Evolutionary conservation across 1,139 yeast species (phyloP).

Genomic region (Sugiyamaella neomexicana): DNA sequence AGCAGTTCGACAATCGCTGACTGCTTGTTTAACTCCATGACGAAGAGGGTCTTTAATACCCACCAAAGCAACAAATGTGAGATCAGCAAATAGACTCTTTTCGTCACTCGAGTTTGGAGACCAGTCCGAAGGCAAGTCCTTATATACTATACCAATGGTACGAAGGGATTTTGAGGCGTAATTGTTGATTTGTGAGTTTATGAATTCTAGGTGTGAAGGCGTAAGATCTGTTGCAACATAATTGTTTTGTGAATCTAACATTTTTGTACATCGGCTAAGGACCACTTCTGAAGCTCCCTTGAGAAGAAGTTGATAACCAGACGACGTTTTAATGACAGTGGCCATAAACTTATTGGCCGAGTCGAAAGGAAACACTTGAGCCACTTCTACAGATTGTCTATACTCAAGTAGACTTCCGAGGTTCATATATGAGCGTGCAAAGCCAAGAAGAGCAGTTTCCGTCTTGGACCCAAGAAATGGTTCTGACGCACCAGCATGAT

Average conservation of each 20-base stretch:
- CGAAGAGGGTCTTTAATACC: conserved; percentile 96
- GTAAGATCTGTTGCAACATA: conserved; percentile 41
- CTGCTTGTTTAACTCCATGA: conserved; percentile 87
- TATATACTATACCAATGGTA: conserved; percentile 81
- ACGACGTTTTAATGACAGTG: conserved; percentile 53
- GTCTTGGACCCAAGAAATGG: conserved; percentile 90
- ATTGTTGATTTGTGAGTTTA: conserved; percentile 52
- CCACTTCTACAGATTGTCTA: conserved; percentile 49
- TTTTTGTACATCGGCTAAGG: conserved; percentile 53
- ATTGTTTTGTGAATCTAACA: conserved; percentile 26
- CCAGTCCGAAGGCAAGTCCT: conserved; percentile 63
- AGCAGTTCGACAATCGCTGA: conserved; percentile 77
- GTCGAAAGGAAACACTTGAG: conserved; percentile 85
- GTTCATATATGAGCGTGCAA: conserved; percentile 61
- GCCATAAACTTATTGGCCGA: conserved; percentile 94
- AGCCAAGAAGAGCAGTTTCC: conserved; percentile 78
- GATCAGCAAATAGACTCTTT: conserved; percentile 29
- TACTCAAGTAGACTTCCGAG: conserved; percentile 45
- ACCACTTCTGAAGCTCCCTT: conserved; percentile 97
- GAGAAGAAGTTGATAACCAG: conserved; percentile 58
- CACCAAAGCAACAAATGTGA: conserved; percentile 57
- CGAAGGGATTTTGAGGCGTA: conserved; percentile 79
- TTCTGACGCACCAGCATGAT: conserved; percentile 32
- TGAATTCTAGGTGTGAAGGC: conserved; percentile 37
- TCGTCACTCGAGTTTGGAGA: conserved; percentile 54